These are phyloP conservation scores for Xanthoconium stramineum DNA, from an alignment of 768 basidiomycete genomes.

Conservation along the genomic window DNA sequence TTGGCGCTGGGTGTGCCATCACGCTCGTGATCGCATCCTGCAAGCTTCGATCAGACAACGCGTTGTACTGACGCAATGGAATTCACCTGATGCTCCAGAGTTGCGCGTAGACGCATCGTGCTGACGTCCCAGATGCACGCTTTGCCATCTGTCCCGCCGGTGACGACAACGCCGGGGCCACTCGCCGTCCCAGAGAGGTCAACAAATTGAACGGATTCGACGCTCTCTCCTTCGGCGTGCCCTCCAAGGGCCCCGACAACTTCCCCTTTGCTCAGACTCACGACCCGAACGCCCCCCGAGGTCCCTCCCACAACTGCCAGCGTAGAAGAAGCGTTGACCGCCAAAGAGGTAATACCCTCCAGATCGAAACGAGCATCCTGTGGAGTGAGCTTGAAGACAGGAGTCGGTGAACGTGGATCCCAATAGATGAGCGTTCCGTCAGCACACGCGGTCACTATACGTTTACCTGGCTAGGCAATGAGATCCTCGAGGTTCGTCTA, in stretches of 20 bases:
- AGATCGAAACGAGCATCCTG: slow-evolving; percentile 73
- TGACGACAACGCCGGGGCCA: slow-evolving; percentile 61
- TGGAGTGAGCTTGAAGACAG: slow-evolving; percentile 76
- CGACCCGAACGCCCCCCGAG: slow-evolving; percentile 79
- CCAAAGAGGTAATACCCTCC: slow-evolving; percentile 83
- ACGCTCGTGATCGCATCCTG: slow-evolving; percentile 89
- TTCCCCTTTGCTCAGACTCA: slow-evolving; percentile 85
- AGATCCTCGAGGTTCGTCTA: not conserved
- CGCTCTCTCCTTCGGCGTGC: slow-evolving; percentile 82
- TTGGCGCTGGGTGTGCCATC: slow-evolving; percentile 69
- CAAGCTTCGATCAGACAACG: slow-evolving; percentile 6
- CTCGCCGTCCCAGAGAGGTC: slow-evolving; percentile 61
- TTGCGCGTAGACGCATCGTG: slow-evolving; percentile 80
- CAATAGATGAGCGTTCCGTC: slow-evolving; percentile 83
- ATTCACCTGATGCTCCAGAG: slow-evolving; percentile 77
- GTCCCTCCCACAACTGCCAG: slow-evolving; percentile 90
- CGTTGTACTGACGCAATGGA: not conserved
- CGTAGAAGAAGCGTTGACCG: slow-evolving; percentile 80
- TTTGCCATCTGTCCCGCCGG: slow-evolving; percentile 92
- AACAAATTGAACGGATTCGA: slow-evolving; percentile 83
- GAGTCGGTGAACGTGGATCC: slow-evolving; percentile 80
- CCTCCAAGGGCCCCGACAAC: slow-evolving; percentile 75
- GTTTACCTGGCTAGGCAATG: slow-evolving; percentile 56
- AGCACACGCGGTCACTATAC: slow-evolving; percentile 82
- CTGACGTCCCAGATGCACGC: slow-evolving; percentile 92